These are phyloP conservation scores for Vararia minispora DNA, from an alignment of 768 basidiomycete species.

Conservation along the genomic window DNA sequence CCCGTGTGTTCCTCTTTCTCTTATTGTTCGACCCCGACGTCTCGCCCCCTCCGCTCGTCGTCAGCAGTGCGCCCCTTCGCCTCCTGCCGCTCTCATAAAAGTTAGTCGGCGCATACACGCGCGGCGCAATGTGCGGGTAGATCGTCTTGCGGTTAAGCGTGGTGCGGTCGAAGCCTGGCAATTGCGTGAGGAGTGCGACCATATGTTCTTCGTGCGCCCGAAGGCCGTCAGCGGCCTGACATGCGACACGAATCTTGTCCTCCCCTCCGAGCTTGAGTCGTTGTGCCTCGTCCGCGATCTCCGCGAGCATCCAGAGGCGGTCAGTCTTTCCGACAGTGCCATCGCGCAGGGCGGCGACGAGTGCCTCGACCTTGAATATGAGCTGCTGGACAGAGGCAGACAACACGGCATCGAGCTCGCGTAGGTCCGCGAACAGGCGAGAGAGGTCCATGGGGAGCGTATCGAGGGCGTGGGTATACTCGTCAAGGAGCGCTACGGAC, in stretches of 20 bases:
- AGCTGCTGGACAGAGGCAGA: slow-evolving; percentile 78
- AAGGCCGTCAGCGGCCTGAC: slow-evolving; percentile 83
- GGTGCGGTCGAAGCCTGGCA: slow-evolving; percentile 53
- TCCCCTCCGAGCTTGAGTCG: slow-evolving; percentile 90
- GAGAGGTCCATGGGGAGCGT: slow-evolving; percentile 91
- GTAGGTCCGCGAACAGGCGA: slow-evolving; percentile 87
- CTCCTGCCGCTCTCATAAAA: slow-evolving; percentile 56
- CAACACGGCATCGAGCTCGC: slow-evolving; percentile 96
- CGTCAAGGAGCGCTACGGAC: slow-evolving; percentile 59
- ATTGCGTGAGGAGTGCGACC: slow-evolving; percentile 43
- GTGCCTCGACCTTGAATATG: slow-evolving; percentile 63
- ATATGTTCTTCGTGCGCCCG: slow-evolving; percentile 53
- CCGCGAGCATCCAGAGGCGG: slow-evolving; percentile 76
- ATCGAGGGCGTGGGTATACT: slow-evolving; percentile 89
- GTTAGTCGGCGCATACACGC: slow-evolving; percentile 51
- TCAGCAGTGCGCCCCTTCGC: slow-evolving; percentile 40
- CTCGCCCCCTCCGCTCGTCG: slow-evolving; percentile 35
- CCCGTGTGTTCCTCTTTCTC: slow-evolving; percentile 40
- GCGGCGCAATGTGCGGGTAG: slow-evolving; percentile 66
- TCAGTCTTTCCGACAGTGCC: slow-evolving; percentile 49
- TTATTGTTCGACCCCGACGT: slow-evolving; percentile 61
- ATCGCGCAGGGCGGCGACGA: slow-evolving; percentile 69
- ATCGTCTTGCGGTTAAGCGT: slow-evolving; percentile 50
- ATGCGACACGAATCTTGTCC: slow-evolving; percentile 95
- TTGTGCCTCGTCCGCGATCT: slow-evolving; percentile 90